Evolutionary conservation across 2,329 filamentous ascomycete genomes (phyloP).

Genomic region (Zopfia rhizophila): DNA sequence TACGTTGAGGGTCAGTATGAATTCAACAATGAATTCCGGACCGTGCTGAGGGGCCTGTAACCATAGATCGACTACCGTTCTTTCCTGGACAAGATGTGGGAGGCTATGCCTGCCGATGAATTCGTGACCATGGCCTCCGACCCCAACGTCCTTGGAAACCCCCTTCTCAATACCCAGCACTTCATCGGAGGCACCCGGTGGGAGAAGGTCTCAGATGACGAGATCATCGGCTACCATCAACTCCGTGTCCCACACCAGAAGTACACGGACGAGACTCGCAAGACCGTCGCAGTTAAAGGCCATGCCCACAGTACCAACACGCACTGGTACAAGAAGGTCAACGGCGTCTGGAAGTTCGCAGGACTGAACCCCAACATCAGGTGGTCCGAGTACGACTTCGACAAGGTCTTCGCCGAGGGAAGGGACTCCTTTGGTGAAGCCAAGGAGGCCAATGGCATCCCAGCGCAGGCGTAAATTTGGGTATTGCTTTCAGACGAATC

Average conservation of each 20-base stretch:
- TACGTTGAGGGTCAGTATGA: constrained; percentile 58
- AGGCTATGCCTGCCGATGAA: constrained; percentile 65
- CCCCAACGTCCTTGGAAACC: constrained; percentile 64
- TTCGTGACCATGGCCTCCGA: constrained; percentile 65
- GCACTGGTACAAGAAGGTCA: constrained; percentile 67
- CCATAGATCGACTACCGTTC: constrained; percentile 74
- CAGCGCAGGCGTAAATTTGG: constrained; percentile 21
- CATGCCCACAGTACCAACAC: constrained; percentile 66
- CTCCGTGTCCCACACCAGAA: constrained; percentile 68
- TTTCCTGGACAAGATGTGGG: constrained; percentile 66
- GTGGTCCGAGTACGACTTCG: constrained; percentile 67
- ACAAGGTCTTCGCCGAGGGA: constrained; percentile 63
- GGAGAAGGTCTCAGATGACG: constrained; percentile 60
- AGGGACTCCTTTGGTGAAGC: constrained; percentile 58
- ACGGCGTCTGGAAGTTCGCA: constrained; percentile 69
- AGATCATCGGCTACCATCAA: constrained; percentile 66
- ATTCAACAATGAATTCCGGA: not conserved
- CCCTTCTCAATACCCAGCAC: constrained; percentile 66
- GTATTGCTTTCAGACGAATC: not conserved
- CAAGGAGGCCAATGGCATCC: constrained; percentile 53
- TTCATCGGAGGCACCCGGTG: constrained; percentile 65
- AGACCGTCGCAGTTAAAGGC: constrained; percentile 63
- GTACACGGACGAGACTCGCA: constrained; percentile 61
- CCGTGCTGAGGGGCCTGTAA: constrained; percentile 6
- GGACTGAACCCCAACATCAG: constrained; percentile 64